phyloP scores from a whole-genome alignment of 371 early-diverging fungal genomes.

The Actinomortierella wolfii region DNA sequence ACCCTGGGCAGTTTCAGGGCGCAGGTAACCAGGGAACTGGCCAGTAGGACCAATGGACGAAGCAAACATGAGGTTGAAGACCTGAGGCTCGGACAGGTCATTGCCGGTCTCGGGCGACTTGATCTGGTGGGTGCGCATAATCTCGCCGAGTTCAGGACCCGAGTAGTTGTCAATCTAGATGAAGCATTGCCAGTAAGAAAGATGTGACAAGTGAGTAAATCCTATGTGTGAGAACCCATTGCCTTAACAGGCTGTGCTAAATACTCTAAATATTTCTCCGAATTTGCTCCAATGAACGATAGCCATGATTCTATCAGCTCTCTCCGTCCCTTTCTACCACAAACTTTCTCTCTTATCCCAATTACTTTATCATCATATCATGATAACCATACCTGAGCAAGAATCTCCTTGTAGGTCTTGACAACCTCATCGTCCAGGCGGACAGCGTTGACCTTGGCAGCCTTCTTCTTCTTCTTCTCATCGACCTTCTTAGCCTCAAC shows the following conservation, averaged over 20 bases:
- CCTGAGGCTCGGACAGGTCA: slow-evolving; percentile 87
- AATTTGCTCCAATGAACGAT: no score
- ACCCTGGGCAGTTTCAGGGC: slow-evolving; percentile 99
- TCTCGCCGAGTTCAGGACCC: slow-evolving; percentile 85
- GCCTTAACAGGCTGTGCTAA: no score
- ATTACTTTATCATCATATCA: neutral
- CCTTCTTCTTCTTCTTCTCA: slow-evolving; percentile 75
- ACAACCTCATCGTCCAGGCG: slow-evolving; percentile 70
- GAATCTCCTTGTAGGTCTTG: slow-evolving; percentile 78
- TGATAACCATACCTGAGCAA: slow-evolving; percentile 73
- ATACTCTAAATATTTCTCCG: no score
- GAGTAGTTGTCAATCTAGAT: slow-evolving; percentile 90
- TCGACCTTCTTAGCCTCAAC: slow-evolving; percentile 54
- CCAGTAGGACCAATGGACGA: slow-evolving; percentile 99
- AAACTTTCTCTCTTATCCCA: neutral
- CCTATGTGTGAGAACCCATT: no score
- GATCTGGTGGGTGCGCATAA: slow-evolving; percentile 90
- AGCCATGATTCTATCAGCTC: no score
- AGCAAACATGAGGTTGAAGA: slow-evolving; percentile 99
- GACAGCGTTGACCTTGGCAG: slow-evolving; percentile 69
- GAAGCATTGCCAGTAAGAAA: no score
- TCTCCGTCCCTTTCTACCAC: no score
- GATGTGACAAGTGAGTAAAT: no score
- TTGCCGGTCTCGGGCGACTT: slow-evolving; percentile 93
- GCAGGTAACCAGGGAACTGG: slow-evolving; percentile 85